Evolutionary conservation across 768 basidiomycete species (phyloP), one percentile per base, ranked within the genome.

Genomic region (Mycena vulgaris): DNA sequence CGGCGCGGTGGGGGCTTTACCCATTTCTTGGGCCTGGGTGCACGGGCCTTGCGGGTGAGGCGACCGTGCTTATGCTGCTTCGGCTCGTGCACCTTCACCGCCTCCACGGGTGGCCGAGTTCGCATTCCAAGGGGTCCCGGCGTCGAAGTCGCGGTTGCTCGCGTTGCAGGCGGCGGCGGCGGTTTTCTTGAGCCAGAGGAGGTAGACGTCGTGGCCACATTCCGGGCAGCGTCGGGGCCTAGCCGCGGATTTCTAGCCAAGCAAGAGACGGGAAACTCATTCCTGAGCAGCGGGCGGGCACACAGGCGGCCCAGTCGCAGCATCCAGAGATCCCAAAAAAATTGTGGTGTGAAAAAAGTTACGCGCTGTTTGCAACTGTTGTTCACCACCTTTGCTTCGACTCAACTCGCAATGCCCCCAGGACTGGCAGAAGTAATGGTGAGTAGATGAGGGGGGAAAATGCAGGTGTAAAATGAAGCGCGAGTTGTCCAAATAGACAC

Each of bases 41-140:
- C n/a, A 27, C 71, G 71, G n/a, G 72, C 65, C n/a, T 73, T 73
- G 48, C 65, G 72, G 2, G 61, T 56, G 49, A 58, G 64, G 2
- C 68, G 64, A 31, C 68, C 72, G 65, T 73, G 72, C 37, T 51
- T 45, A 0, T 27, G 68, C 19, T 21, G 68, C 42, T 47, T 59
- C 37, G 72, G 68, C 13, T 30, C 48, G 65, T 70, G 68, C 31
- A 27, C 57, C 35, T 57, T 59, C 13, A 47, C 57, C 37, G 8
- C 25, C 11, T 3, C 52, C 2, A 23, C 28, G 6, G 60, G 37
- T 5, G 53, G 30, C 33, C 7, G 48, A 1, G 35, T n/a, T 28
- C 1, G 27, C 37, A 25, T 35, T 3, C 23, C 17, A 8, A 56
- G 55, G 16, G 35, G 35, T 1, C 33, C 9, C 49, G 5, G n/a